Conservation (phyloP, 495 filamentous ascomycete species). For the Aspergillus haitiensis region DNA sequence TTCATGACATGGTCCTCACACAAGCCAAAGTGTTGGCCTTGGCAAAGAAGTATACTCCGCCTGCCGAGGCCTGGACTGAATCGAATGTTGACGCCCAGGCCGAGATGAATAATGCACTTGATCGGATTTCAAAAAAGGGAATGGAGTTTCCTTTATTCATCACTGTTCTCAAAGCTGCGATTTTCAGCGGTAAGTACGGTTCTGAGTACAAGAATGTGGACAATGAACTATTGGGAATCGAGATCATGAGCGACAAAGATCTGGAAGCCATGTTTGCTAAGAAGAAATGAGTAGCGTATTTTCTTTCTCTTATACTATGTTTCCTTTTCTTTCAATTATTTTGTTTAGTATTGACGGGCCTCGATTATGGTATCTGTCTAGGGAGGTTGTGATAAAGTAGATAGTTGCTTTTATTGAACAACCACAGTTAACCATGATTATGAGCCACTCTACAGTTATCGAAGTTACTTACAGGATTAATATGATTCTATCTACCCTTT, state of each 20-base stretch:
- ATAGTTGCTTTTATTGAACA: no score
- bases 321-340: no score
- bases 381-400: no score
- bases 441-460: no score
- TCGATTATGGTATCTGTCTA: no score
- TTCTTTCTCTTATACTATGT: no score
- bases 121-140: neutral
- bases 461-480: no score
- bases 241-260: neutral
- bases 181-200: neutral
- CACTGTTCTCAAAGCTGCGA: neutral
- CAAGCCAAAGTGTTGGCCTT: neutral
- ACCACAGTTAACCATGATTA: no score
- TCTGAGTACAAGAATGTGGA: conserved; percentile 1
- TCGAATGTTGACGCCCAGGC: neutral
- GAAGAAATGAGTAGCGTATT: no score
- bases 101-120: neutral
- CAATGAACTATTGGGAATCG: neutral
- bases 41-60: neutral
- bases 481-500: no score
- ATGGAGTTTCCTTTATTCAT: neutral
- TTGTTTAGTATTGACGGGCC: no score
- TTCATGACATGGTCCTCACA: neutral
- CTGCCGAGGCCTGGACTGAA: neutral
- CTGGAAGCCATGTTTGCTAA: neutral